These are phyloP conservation scores for Alternaria panax DNA, from an alignment of 2,329 filamentous ascomycete species.

Conservation along the genomic window DNA sequence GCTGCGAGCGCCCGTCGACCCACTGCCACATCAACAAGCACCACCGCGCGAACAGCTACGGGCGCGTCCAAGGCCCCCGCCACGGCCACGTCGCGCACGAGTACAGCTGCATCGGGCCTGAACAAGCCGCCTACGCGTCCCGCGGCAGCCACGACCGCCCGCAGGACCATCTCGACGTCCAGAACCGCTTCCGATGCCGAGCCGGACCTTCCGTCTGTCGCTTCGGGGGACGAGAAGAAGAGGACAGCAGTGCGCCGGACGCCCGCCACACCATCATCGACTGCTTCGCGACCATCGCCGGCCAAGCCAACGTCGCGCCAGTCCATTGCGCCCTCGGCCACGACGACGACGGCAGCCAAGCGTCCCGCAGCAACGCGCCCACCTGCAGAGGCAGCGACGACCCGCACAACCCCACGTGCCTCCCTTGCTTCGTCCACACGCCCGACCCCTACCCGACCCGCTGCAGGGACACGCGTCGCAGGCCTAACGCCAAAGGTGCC, in stretches of 20 bases:
- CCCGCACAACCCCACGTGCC: slow-evolving; percentile 38
- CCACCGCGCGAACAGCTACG: slow-evolving; percentile 33
- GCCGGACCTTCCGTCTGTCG: slow-evolving; percentile 44
- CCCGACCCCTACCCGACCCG: slow-evolving; percentile 33
- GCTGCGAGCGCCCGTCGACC: slow-evolving; percentile 34
- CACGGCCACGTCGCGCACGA: slow-evolving; percentile 36
- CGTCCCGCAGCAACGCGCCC: slow-evolving; percentile 41
- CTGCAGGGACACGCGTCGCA: slow-evolving; percentile 29
- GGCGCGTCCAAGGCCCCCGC: slow-evolving; percentile 37
- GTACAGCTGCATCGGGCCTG: slow-evolving; percentile 38
- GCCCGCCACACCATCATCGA: slow-evolving; percentile 27
- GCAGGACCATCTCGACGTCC: slow-evolving; percentile 32
- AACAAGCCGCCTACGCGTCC: slow-evolving; percentile 50
- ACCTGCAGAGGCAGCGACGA: slow-evolving; percentile 29
- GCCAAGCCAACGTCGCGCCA: slow-evolving; percentile 11
- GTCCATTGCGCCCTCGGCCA: slow-evolving; percentile 27
- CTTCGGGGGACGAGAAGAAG: slow-evolving; percentile 49
- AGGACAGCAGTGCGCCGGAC: slow-evolving; percentile 40
- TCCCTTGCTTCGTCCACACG: slow-evolving; percentile 38
- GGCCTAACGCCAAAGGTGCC: slow-evolving; percentile 31
- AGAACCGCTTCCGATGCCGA: slow-evolving; percentile 40
- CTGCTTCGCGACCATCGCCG: slow-evolving; percentile 17
- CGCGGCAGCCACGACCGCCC: slow-evolving; percentile 30
- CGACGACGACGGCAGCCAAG: slow-evolving; percentile 32
- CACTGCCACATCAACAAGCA: slow-evolving; percentile 27